Evolutionary conservation across 1,139 yeast genomes (phyloP), one percentile per base, ranked within the genome.

Genomic region (Debaryomycetaceae sp.): DNA sequence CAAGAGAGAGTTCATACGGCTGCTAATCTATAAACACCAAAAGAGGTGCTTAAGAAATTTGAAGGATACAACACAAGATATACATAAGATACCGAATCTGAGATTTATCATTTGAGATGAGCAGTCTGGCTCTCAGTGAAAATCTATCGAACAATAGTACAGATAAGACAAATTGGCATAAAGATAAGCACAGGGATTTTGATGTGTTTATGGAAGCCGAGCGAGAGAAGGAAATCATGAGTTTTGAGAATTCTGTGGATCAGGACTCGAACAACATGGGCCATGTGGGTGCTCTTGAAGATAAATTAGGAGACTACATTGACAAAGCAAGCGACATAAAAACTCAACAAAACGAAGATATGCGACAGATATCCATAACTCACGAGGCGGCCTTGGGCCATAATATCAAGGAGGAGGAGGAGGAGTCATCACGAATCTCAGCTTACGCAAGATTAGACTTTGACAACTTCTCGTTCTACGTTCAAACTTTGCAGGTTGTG

Each of bases 371-470:
- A 13, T 53, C 63, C 6, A 52, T 65, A 5, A 55, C 65, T 1
- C 44, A 57, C 9, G 68, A 65, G 42, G 56, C 60, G 5, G 60
- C 60, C 11, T 48, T 59, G 13, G 63, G 58, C 5, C 34, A 42
- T 11, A 31, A 51, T 6, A 43, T 44, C 22, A 40, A 45, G 9
- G 52, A 58, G 2, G 58, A 54, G 2, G 62, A 60, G 9, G 62
- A 62, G 24, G 63, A 60, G 27, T 48, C 46, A 22, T 63, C 88
- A 6, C 77, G 81, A 48, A 88, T 93, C 9, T 86, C 91, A 7
- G 99, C 99, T 1, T 93, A 93, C 62, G 99, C 99, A 1, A 76
- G 97, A 53, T 69, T 93, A 37, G 98, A 93, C 62, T 93, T 93
- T 64, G 96, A 88, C 49, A 83, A 89, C 52, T 91, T 85, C 62